Evolutionary conservation across 345 rosid species (phyloP), one percentile per base, ranked within the genome.

Genomic region (Brassica juncea): DNA sequence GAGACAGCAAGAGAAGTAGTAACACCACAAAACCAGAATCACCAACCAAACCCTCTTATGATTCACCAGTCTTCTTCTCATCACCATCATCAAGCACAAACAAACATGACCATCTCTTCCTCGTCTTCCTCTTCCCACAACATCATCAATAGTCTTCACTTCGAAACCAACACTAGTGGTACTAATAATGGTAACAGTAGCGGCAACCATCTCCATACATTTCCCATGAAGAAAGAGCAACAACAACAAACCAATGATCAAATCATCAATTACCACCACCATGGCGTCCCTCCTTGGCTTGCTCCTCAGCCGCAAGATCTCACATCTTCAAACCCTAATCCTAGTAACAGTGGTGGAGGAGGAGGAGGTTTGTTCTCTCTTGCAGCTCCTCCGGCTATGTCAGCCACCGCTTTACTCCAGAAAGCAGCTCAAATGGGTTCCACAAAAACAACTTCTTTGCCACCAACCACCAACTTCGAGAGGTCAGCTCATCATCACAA

Each of bases 361-460:
- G 68, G 47, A 8, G 61, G 66, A 35, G 32, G 68, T n/a, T 72
- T 85, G 69, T 81, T 77, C 49, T 70, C 77, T 58, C 81, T 80
- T 63, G 74, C 80, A 23, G 78, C 76, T 44, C 82, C 81, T 71
- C 88, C 92, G 75, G 89, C 85, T 79, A 89, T 92, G 91, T 89
- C 97, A 80, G 97, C 97, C 23, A 92, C 97, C 70, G 95, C 95
- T 68, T 85, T 92, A 75, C 97, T 92, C 72, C 97, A 92, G 72
- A 92, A 90, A 75, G 97, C 95, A 55, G 88, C 95, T 2, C 95
- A 90, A 82, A 92, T 90, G 95, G 94, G 97, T 34, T 87, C 97
- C 69, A 83, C 88, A 62, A 88, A 85, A 84, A 16, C 82, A 42
- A n/a, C 47, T 60, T 28, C 70, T 32, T 71, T 75, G 79, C 86